Conservation (phyloP, 306 rosid genomes). For the Citrullus amarus region DNA sequence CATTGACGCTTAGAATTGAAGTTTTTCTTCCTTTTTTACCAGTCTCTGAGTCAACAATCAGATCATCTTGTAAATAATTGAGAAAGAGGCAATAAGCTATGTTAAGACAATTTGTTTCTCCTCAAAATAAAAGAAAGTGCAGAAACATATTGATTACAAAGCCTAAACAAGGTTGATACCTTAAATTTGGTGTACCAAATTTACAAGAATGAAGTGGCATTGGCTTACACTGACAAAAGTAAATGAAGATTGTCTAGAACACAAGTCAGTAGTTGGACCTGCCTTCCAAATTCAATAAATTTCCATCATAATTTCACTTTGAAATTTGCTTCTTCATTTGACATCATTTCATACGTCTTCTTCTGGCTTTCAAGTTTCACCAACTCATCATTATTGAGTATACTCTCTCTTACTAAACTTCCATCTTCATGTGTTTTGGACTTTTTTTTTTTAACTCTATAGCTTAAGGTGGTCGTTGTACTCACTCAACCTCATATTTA, state of each 20-base stretch:
- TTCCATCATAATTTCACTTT: not conserved
- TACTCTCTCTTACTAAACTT: not conserved
- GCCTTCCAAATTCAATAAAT: not conserved
- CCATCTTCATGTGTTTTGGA: not conserved
- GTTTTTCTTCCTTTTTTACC: not conserved
- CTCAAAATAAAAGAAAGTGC: not conserved
- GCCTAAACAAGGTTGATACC: not conserved
- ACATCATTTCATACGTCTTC: not conserved
- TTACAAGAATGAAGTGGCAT: not conserved
- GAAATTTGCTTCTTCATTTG: not conserved
- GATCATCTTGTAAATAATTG: not conserved
- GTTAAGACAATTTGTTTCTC: not conserved
- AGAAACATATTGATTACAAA: not conserved
- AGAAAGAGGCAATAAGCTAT: not conserved
- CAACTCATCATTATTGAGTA: not conserved
- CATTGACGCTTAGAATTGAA: not conserved
- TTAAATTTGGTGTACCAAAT: conserved; percentile 2
- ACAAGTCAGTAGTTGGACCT: conserved; percentile 4
- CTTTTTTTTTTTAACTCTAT: not conserved
- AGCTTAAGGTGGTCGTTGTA: not conserved
- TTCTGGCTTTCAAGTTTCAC: not conserved
- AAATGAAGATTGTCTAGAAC: not conserved
- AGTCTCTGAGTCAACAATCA: not conserved
- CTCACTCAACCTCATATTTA: not conserved
- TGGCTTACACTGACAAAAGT: not conserved